phyloP scores from a whole-genome alignment of 2,329 filamentous ascomycete species.

The Fusarium chlamydosporum region DNA sequence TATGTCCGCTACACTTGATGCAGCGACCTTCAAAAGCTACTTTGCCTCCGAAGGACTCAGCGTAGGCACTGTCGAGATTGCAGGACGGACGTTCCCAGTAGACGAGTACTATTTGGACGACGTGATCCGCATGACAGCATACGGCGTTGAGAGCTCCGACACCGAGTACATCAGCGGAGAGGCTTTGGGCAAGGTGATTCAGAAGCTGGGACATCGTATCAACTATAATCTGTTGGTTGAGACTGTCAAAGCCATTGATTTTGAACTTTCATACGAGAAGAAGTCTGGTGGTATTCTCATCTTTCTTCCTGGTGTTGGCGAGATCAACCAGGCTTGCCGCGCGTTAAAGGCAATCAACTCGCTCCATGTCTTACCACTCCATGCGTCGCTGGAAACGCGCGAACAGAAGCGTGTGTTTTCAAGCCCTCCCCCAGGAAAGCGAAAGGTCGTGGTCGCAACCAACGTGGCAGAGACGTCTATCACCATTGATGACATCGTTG shows the following conservation, averaged over 20 bases:
- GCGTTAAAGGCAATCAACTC: conserved; percentile 73
- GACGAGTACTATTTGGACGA: conserved; percentile 91
- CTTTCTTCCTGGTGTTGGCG: conserved; percentile 91
- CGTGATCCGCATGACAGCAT: conserved; percentile 88
- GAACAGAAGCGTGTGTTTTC: conserved; percentile 92
- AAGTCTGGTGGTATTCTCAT: conserved; percentile 89
- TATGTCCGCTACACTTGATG: conserved; percentile 95
- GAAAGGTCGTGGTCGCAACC: conserved; percentile 94
- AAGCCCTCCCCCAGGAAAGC: conserved; percentile 79
- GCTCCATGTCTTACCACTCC: conserved; percentile 86
- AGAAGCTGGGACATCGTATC: conserved; percentile 83
- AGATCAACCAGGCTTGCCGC: conserved; percentile 89
- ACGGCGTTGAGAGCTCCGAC: conserved; percentile 67
- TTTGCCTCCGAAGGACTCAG: conserved; percentile 83
- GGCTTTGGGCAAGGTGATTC: conserved; percentile 77
- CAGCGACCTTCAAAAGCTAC: conserved; percentile 72
- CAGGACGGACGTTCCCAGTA: conserved; percentile 92
- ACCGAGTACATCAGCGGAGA: conserved; percentile 63
- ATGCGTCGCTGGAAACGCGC: conserved; percentile 88
- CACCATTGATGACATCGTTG: conserved; percentile 97
- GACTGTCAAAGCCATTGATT: conserved; percentile 85
- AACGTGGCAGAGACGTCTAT: conserved; percentile 99
- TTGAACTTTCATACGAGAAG: conserved; percentile 74
- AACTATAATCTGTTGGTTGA: conserved; percentile 90
- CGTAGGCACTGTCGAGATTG: conserved; percentile 79